Evolutionary conservation across 768 basidiomycete species (phyloP).

Genomic region (Lactarius deliciosus): DNA sequence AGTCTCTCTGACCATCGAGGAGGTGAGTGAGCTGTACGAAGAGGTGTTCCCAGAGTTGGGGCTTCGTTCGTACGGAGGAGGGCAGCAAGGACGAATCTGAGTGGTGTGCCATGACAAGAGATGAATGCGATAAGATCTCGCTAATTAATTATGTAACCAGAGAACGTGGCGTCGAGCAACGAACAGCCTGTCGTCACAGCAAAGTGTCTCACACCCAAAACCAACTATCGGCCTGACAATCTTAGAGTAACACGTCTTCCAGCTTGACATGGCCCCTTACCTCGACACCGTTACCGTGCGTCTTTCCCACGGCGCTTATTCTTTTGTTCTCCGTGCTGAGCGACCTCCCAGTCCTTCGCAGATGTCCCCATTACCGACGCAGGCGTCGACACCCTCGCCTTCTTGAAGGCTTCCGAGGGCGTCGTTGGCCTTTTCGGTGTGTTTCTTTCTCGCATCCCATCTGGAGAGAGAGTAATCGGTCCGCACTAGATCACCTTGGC

Average conservation of each 20-base stretch:
- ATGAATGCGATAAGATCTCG: constrained; percentile 26
- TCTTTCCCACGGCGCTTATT: constrained; percentile 4
- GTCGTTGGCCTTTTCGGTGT: constrained; percentile 89
- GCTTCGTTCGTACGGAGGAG: constrained; percentile 64
- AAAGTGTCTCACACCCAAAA: constrained; percentile 4
- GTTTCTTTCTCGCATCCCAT: constrained; percentile 30
- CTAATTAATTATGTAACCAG: constrained; percentile 23
- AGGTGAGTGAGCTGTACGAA: constrained; percentile 58
- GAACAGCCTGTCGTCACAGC: not conserved
- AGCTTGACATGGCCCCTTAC: constrained; percentile 65
- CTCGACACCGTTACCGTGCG: constrained; percentile 66
- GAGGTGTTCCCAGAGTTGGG: constrained; percentile 80
- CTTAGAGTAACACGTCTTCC: constrained; percentile 27
- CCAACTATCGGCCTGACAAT: constrained; percentile 8
- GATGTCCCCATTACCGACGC: constrained; percentile 83
- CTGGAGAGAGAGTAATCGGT: not conserved
- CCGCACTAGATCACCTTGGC: constrained; percentile 71
- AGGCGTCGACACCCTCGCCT: constrained; percentile 85
- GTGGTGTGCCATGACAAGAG: constrained; percentile 63
- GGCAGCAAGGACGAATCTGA: constrained; percentile 78
- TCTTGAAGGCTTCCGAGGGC: constrained; percentile 86
- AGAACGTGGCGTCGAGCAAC: constrained; percentile 1
- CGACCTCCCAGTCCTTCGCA: constrained; percentile 72
- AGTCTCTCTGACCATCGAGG: constrained; percentile 66
- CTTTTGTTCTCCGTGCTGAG: constrained; percentile 4